Base-by-base conservation (phyloP, 106 monocot genomes). In the Acorus calamus region DNA sequence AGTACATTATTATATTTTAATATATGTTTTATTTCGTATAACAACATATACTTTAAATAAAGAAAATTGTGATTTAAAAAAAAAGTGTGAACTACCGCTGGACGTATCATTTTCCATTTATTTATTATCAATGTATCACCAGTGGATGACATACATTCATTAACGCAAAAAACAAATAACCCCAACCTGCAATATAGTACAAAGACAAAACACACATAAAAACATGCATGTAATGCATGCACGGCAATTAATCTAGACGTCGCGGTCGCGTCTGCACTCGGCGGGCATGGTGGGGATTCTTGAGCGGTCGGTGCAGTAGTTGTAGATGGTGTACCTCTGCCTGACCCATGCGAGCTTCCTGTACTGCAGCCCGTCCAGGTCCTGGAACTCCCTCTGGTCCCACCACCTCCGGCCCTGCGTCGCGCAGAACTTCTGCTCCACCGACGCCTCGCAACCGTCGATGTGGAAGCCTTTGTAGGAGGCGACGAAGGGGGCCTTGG, bases 331-430 rank as follows among this genome's bases (percentile, higher is more conserved):
- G 58, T 69, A 68, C 73, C 57, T 64, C 49, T 69, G 50, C 1
- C 78, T 44, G 7, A 79, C 74, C 73, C 69, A 65, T 5, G 41
- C 11, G n/a, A 74, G 57, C 12, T 42, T 65, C 44, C 69, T 11
- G 55, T 65, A 74, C 53, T 73, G 74, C 13, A 59, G 14, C 6
- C 45, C 74, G 42, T 79, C 74, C 52, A 79, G 60, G 47, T 79
- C 79, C 69, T 64, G 68, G 64, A 69, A 74, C 69, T 65, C 74
- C 45, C 47, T 68, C 62, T 74, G 73, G 44, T 79, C 79, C 79
- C 79, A 79, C 79, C 79, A 79, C 53, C 65, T 14, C 44, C n/a
- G 52, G 28, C 79, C 79, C 63, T 79, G 79, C 49, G 69, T 74
- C 28, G 67, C 79, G 44, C 79, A 79, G 55, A 57, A 74, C 50